phyloP scores from a whole-genome alignment of 257 asterid genomes.

The Jacaranda mimosifolia region DNA sequence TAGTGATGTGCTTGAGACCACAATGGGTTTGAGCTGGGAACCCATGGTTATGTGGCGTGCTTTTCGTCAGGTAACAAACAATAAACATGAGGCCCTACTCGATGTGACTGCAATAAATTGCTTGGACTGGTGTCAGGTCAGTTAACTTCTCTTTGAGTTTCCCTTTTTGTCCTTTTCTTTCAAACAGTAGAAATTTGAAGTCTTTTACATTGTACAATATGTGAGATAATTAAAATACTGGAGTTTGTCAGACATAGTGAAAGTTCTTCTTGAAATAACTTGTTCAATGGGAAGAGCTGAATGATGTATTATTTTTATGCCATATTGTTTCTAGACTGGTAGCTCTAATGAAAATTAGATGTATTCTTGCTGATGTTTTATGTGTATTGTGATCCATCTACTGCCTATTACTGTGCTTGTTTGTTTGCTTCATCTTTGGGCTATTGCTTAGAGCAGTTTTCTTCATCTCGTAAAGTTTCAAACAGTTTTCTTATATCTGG shows the following conservation, averaged over 20 bases:
- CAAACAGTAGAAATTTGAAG: constrained; percentile 15
- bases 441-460: not conserved
- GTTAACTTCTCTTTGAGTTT: constrained; percentile 30
- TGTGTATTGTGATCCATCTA: not conserved
- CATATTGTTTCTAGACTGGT: constrained; percentile 15
- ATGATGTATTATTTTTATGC: constrained; percentile 10
- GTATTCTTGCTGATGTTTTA: constrained; percentile 5
- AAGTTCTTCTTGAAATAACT: constrained; percentile 6
- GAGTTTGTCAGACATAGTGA: not conserved
- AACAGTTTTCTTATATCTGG: constrained; percentile 2
- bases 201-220: not conserved
- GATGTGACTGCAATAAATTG: constrained; percentile 74
- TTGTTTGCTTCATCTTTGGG: constrained; percentile 17
- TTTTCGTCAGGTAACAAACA: constrained; percentile 63
- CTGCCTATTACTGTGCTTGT: constrained; percentile 14
- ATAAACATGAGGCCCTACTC: constrained; percentile 53
- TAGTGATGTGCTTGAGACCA: constrained; percentile 73
- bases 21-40: constrained; percentile 95
- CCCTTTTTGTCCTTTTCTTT: not conserved
- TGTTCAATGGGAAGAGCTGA: not conserved
- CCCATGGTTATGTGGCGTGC: constrained; percentile 99
- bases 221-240: not conserved
- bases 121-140: constrained; percentile 92
- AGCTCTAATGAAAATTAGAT: not conserved
- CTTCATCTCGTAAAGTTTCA: not conserved